Evolutionary conservation across 805 yeast species (phyloP).

Genomic region (Vanderwaltozyma verrucispora): DNA sequence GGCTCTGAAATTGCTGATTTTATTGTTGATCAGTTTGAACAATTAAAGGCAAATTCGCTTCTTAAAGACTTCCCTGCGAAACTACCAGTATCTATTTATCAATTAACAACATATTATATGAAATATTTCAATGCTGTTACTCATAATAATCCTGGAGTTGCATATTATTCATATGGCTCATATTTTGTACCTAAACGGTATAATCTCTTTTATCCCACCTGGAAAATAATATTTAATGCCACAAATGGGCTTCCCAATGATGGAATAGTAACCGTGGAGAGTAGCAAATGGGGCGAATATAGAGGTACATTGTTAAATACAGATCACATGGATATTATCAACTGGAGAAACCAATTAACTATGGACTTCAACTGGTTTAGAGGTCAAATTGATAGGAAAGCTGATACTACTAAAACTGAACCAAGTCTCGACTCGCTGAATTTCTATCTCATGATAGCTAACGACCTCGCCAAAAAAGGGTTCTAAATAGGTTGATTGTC

Average conservation of each 20-base stretch:
- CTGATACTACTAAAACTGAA: constrained; percentile 24
- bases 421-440: constrained; percentile 54
- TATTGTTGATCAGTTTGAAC: constrained; percentile 31
- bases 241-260: constrained; percentile 52
- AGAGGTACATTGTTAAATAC: constrained; percentile 67
- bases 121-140: constrained; percentile 42
- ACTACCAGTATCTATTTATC: constrained; percentile 41
- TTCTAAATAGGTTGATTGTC: constrained; percentile 24
- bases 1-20: constrained; percentile 81
- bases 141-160: constrained; percentile 47
- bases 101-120: constrained; percentile 51
- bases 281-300: constrained; percentile 78
- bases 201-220: constrained; percentile 51
- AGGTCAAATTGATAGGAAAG: background rate
- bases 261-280: constrained; percentile 72
- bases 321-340: constrained; percentile 80
- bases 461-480: constrained; percentile 48
- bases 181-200: constrained; percentile 50
- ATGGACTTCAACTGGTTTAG: constrained; percentile 13
- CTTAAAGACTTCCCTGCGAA: constrained; percentile 3
- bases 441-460: constrained; percentile 56
- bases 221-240: constrained; percentile 46
- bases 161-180: constrained; percentile 81
- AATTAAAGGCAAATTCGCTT: constrained; percentile 20
- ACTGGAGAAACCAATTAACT: constrained; percentile 57